Evolutionary conservation across 495 filamentous ascomycete genomes (phyloP).

Genomic region (Aspergillus coremiiformis): DNA sequence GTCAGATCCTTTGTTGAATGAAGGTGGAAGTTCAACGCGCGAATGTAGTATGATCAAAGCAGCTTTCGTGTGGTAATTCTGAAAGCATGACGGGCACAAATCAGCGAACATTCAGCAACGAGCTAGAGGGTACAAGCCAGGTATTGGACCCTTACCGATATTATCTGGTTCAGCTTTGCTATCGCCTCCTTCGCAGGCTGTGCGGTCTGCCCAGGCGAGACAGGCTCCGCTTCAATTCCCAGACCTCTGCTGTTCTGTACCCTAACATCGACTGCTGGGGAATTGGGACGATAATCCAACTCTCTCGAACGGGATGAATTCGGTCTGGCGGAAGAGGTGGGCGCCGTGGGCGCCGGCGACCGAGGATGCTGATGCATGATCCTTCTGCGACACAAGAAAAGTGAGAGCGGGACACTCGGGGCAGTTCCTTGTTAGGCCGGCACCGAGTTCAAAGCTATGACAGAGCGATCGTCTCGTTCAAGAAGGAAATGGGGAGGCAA

Average conservation of each 20-base stretch:
- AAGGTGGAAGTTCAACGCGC: conserved; percentile 60
- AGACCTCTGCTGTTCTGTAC: conserved; percentile 30
- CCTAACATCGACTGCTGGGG: conserved; percentile 31
- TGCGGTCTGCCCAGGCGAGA: conserved; percentile 31
- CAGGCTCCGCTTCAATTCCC: conserved; percentile 37
- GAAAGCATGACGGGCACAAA: conserved; percentile 7
- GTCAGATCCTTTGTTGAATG: conserved; percentile 50
- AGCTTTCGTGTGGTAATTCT: conserved; percentile 91
- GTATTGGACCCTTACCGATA: conserved; percentile 55
- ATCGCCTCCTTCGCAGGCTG: conserved; percentile 49
- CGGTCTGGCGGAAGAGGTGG: conserved; percentile 57
- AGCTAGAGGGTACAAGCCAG: not conserved
- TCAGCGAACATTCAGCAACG: not conserved
- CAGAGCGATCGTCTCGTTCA: conserved; percentile 25
- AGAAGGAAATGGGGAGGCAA: conserved; percentile 26
- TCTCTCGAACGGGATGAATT: conserved; percentile 66
- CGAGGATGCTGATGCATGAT: conserved; percentile 81
- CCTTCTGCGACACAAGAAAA: not conserved
- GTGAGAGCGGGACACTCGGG: conserved; percentile 12
- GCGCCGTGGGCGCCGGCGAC: conserved; percentile 56
- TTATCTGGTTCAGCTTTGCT: conserved; percentile 79
- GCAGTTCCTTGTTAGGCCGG: conserved; percentile 4
- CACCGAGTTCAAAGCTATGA: conserved; percentile 18
- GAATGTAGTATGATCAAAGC: conserved; percentile 78
- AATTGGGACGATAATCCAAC: conserved; percentile 32